Percentiles rank a stretch among this genome's conserved stretches.
Evolutionary conservation across 331 rosid species (phyloP).

Genomic region (Ulmus americana): DNA sequence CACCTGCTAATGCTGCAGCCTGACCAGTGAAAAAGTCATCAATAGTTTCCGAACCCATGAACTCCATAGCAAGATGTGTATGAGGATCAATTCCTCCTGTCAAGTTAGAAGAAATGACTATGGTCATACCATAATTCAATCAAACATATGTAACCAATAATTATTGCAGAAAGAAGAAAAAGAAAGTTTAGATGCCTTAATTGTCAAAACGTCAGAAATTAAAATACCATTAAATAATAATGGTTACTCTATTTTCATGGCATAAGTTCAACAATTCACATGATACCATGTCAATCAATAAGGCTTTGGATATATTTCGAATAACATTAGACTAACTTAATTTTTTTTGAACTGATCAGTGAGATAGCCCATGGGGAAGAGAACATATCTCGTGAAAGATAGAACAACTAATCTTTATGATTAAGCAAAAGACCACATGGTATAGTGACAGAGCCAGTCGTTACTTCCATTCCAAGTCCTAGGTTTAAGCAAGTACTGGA

Average conservation of each 20-base stretch:
- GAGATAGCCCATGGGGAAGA: background rate
- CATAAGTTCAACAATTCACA: background rate
- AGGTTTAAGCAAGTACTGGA: background rate
- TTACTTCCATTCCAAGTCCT: background rate
- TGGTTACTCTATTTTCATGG: background rate
- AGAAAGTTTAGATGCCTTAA: background rate
- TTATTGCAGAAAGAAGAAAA: background rate
- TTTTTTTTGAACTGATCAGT: background rate
- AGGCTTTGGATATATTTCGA: background rate
- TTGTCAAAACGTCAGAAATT: background rate
- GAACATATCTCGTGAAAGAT: background rate
- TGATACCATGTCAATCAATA: background rate
- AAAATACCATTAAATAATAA: background rate
- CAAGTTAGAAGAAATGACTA: background rate
- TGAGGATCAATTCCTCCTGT: conserved; percentile 93
- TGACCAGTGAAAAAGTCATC: conserved; percentile 88
- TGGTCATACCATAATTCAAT: background rate
- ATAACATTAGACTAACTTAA: background rate
- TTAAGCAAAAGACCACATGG: background rate
- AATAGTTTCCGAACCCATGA: conserved; percentile 48
- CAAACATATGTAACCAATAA: conserved; percentile 2
- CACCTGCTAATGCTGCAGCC: conserved; percentile 85
- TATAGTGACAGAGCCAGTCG: background rate
- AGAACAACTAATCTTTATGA: background rate
- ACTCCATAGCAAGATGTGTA: conserved; percentile 67